Evolutionary conservation across 2,329 filamentous ascomycete genomes (phyloP).

Genomic region (Aureobasidium musti): DNA sequence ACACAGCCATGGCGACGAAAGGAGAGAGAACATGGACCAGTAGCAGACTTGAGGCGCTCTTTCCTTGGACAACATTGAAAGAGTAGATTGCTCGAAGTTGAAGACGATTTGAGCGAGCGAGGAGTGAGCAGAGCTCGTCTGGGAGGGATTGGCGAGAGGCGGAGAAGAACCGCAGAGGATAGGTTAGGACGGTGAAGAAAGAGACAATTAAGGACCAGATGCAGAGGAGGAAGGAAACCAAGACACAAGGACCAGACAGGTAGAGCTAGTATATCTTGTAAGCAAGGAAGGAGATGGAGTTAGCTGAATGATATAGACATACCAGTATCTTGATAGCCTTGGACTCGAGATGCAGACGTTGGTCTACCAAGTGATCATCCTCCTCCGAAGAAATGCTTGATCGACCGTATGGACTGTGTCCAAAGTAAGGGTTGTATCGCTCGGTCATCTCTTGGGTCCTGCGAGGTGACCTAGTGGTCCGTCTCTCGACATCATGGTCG

Average conservation of each 20-base stretch:
- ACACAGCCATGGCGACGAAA: slow-evolving; percentile 58
- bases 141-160: slow-evolving; percentile 49
- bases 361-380: slow-evolving; percentile 43
- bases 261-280: slow-evolving; percentile 47
- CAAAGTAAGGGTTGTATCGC: slow-evolving; percentile 16
- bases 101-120: slow-evolving; percentile 57
- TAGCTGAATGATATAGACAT: slow-evolving; percentile 30
- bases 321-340: slow-evolving; percentile 50
- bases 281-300: background rate
- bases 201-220: slow-evolving; percentile 58
- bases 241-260: slow-evolving; percentile 56
- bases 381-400: slow-evolving; percentile 34
- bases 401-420: background rate
- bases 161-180: slow-evolving; percentile 57
- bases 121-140: slow-evolving; percentile 54
- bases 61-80: slow-evolving; percentile 43
- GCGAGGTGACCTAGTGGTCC: slow-evolving; percentile 11
- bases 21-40: slow-evolving; percentile 58
- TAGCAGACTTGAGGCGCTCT: slow-evolving; percentile 50
- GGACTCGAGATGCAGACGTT: slow-evolving; percentile 45
- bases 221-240: slow-evolving; percentile 56
- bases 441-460: slow-evolving; percentile 12
- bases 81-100: slow-evolving; percentile 54
- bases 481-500: slow-evolving; percentile 16
- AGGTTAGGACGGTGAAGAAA: slow-evolving; percentile 53